Evolutionary conservation across 1,139 yeast species (phyloP).

Genomic region (Debaryomycetaceae sp.): DNA sequence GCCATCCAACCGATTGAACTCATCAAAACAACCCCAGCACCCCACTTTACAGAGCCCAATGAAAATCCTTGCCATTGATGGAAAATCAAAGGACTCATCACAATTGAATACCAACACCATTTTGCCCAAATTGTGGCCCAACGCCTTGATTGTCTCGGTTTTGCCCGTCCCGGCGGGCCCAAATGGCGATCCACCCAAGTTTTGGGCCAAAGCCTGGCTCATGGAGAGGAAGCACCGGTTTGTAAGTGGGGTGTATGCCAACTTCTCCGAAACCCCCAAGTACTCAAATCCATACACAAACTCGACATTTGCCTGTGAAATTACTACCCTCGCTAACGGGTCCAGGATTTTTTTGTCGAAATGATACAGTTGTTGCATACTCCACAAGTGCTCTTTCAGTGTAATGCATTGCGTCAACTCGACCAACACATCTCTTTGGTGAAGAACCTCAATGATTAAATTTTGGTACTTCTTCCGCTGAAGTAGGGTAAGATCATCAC

Average conservation of each 20-base stretch:
- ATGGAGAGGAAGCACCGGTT: constrained; percentile 63
- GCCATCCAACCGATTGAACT: constrained; percentile 77
- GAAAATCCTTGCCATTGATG: constrained; percentile 72
- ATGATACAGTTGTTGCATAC: constrained; percentile 50
- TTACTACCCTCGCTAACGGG: constrained; percentile 29
- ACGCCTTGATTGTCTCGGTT: constrained; percentile 84
- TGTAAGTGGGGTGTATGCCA: constrained; percentile 76
- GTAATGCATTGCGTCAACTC: constrained; percentile 16
- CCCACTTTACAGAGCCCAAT: constrained; percentile 84
- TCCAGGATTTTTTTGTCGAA: constrained; percentile 22
- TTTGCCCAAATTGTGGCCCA: constrained; percentile 76
- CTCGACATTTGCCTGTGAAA: constrained; percentile 50
- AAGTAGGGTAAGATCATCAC: constrained; percentile 21
- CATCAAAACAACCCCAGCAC: constrained; percentile 97
- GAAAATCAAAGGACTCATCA: constrained; percentile 84
- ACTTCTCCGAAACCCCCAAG: constrained; percentile 67
- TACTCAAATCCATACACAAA: constrained; percentile 79
- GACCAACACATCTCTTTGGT: constrained; percentile 46
- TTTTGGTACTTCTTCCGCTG: constrained; percentile 52
- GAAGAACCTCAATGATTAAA: constrained; percentile 62
- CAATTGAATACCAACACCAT: constrained; percentile 86
- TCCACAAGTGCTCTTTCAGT: constrained; percentile 34
- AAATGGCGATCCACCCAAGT: constrained; percentile 84
- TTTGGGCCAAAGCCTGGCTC: constrained; percentile 70
- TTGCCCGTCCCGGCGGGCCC: constrained; percentile 99